Base-by-base conservation (phyloP, 73 alveolate genomes). In the Paramecium caudatum region DNA sequence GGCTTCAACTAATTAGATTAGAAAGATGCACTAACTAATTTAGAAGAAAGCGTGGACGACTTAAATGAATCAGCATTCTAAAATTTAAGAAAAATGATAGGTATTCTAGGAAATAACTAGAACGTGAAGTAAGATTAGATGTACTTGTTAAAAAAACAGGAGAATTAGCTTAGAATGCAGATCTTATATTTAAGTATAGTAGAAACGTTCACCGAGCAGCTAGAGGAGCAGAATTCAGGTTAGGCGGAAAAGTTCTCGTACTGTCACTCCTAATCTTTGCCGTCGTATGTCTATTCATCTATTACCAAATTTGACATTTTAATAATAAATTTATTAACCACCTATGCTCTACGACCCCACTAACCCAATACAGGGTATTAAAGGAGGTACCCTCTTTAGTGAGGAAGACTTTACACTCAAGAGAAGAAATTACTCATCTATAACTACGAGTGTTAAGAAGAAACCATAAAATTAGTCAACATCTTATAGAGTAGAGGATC, bases 311-410 rank as follows among this genome's bases (percentile, higher is more conserved):
- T 23, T 55, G 46, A 25, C 30, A 27, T 43, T 55, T 46, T 46
- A n/a, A n/a, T 55, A 55, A 55, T 55, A 55, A 55, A 55, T 55
- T 55, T 55, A 55, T 55, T 55, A 55, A 55, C 80, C 46, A 55
- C 23, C n/a, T 55, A 55, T 55, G 80, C 80, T 55, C 80, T 55
- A 55, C 80, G 80, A 55, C 30, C 30, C 80, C 2, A 9, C 80
- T 27, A 27, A 55, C 23, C 80, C 80, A 0, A 27, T 27, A 12
- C 23, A 55, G 30, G 80, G 80, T 27, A 55, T 55, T 43, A 55
- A 55, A 55, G 80, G 80, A 55, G 80, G 80, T 12, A 55, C 80
- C 30, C 30, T 16, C 13, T 55, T 55, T 43, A 21, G 46, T 19
- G 23, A 55, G 23, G 80, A 55, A 27, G 80, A 55, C 30, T 55